phyloP scores from a whole-genome alignment of 2,329 filamentous ascomycete species.

The Cytospora schulzeri region DNA sequence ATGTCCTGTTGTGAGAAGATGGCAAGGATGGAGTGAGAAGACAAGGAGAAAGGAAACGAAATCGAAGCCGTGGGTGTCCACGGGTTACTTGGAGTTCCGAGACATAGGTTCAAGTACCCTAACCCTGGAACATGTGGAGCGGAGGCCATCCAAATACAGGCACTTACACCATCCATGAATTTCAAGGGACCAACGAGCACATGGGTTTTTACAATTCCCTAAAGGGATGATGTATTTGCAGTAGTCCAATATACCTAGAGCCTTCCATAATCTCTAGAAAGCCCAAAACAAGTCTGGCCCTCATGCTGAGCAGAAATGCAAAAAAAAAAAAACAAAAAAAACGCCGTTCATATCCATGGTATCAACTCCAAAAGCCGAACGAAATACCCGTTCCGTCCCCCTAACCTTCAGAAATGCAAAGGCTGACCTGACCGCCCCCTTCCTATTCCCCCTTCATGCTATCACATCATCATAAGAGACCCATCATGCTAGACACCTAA shows the following conservation, averaged over 20 bases:
- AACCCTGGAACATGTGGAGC: too few relatives aligned
- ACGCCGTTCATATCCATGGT: conserved; percentile 12
- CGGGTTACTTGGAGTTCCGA: too few relatives aligned
- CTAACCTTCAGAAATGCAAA: conserved; percentile 1
- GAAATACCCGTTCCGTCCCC: too few relatives aligned
- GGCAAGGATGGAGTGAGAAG: too few relatives aligned
- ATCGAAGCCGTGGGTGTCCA: too few relatives aligned
- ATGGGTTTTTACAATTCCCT: neutral
- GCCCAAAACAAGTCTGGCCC: neutral
- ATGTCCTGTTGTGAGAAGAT: too few relatives aligned
- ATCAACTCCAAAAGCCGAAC: conserved; percentile 6
- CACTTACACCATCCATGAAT: too few relatives aligned
- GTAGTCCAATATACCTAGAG: neutral
- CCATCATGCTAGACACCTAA: neutral
- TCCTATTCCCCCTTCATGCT: neutral
- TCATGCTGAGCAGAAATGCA: neutral
- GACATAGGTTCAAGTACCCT: too few relatives aligned
- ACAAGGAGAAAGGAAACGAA: too few relatives aligned
- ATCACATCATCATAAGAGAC: neutral
- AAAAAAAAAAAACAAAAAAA: neutral
- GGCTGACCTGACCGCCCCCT: too few relatives aligned
- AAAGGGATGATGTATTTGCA: neutral
- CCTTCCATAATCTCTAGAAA: neutral
- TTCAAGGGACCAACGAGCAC: neutral
- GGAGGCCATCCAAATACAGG: too few relatives aligned